Evolutionary conservation across 139 green algal genomes (phyloP).

Genomic region (Pleodorina starrii): DNA sequence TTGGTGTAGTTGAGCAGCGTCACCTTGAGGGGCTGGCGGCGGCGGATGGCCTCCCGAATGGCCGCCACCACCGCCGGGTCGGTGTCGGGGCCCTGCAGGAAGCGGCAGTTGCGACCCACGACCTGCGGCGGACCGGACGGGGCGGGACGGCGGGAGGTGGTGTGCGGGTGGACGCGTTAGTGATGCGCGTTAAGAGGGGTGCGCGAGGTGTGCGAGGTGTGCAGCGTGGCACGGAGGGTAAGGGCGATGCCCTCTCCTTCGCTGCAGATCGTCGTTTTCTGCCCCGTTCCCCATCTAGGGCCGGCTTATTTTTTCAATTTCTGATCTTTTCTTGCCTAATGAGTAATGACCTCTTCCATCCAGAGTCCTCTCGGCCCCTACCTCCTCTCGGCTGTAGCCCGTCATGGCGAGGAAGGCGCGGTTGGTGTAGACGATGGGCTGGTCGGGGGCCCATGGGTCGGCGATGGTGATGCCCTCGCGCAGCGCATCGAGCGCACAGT

Average conservation of each 20-base stretch:
- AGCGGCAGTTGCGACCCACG: slow-evolving; percentile 94
- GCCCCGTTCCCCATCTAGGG: too few species aligned
- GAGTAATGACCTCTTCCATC: too few species aligned
- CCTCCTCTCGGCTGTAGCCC: slow-evolving; percentile 89
- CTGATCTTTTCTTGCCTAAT: too few species aligned
- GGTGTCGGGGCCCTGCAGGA: slow-evolving; percentile 91
- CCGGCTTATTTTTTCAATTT: too few species aligned
- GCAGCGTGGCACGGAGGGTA: too few species aligned
- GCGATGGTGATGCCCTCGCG: slow-evolving; percentile 75
- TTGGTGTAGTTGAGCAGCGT: slow-evolving; percentile 95
- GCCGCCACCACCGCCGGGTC: slow-evolving; percentile 76
- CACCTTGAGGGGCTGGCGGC: background rate
- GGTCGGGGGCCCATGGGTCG: slow-evolving; percentile 89
- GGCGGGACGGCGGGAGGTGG: too few species aligned
- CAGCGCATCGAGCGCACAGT: slow-evolving; percentile 16
- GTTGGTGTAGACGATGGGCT: slow-evolving; percentile 92
- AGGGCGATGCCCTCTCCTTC: too few species aligned
- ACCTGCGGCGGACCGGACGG: slow-evolving; percentile 42
- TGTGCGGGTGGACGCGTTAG: too few species aligned
- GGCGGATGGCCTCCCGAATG: slow-evolving; percentile 84
- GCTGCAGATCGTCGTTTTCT: too few species aligned
- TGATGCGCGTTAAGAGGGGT: too few species aligned
- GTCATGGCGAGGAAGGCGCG: slow-evolving; percentile 90
- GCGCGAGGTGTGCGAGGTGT: too few species aligned
- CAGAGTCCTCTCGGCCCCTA: too few species aligned